phyloP scores from a whole-genome alignment of 1,284 basidiomycete species.

The Inonotus obliquus region DNA sequence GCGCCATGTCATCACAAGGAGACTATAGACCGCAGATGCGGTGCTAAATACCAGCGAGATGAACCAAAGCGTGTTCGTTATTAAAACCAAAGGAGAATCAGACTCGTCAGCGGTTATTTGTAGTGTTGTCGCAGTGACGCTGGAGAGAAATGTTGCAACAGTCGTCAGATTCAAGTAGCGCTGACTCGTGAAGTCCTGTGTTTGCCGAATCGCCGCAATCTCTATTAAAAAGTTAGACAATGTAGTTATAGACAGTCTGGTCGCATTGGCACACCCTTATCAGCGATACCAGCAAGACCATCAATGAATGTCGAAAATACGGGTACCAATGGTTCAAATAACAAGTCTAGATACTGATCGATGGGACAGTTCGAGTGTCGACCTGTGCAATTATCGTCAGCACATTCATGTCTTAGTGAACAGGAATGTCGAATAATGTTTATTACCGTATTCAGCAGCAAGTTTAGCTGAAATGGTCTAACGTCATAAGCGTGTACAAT shows the following conservation, averaged over 20 bases:
- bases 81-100: not conserved
- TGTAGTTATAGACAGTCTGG: not conserved
- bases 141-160: constrained; percentile 9
- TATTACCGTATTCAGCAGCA: constrained; percentile 1
- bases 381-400: not conserved
- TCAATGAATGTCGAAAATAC: not conserved
- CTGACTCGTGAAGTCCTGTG: not conserved
- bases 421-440: not conserved
- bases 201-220: not conserved
- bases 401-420: not conserved
- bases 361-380: not conserved
- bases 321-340: not conserved
- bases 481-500: not conserved
- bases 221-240: not conserved
- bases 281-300: not conserved
- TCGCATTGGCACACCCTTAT: not conserved
- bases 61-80: constrained; percentile 6
- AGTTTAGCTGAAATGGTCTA: not conserved
- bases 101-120: not conserved
- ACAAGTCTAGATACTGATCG: not conserved
- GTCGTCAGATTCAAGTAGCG: constrained; percentile 8
- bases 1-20: constrained; percentile 10
- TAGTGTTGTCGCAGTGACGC: constrained; percentile 11
- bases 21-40: constrained; percentile 8
- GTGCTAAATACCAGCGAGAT: constrained; percentile 9